Base-by-base conservation (phyloP, 768 basidiomycete species). In the Pulveroboletus sp. region DNA sequence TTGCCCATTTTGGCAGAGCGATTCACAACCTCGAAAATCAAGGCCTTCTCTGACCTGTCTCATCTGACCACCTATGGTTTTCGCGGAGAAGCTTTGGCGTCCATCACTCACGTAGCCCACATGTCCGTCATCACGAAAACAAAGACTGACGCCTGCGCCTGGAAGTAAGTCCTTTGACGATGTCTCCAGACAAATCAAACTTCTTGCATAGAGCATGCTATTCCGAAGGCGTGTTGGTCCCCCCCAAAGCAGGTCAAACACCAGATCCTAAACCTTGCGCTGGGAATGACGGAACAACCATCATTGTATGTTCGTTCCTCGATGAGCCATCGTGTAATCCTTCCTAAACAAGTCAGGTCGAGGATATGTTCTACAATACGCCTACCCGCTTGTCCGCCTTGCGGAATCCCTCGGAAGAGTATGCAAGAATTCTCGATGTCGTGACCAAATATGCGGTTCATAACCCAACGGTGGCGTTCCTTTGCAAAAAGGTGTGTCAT, bases 21-120 rank as follows among this genome's bases (percentile, higher is more conserved):
- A 6, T 97, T 95, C 63, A 95, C 95, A 13, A 99, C 97, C 0
- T 95, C 93, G 4, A 99, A 98, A 62, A 70, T 99, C 5, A 79
- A 82, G 1, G 80, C 81, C 0, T 99, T 92, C 60, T 84, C 88
- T 4, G 97, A 99, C 62, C 67, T 99, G 45, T 81, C 84, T 29
- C 75, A 74, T n/a, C 75, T 99, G 31, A 76, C 79, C 2, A 98
- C 95, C 0, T 98, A 97, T 66, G 97, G 97, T 1, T 99, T 99
- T 68, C 81, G 97, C 43, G 95, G 97, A 24, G 97, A 99, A 70
- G 97, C 97, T 0, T 71, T 99, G 40, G 97, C 95, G 3, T 94
- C 92, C 12, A 91, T 99, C 50, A 94, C 92, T 5, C 93, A 97
- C 68, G 91, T 95, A 34, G 85, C 94, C 1, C 89, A 88, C 64